A percentile compares a stretch with the other conserved stretches of the same genome.
Conservation (phyloP, 1,284 basidiomycete species). For the Exobasidium rhododendri region DNA sequence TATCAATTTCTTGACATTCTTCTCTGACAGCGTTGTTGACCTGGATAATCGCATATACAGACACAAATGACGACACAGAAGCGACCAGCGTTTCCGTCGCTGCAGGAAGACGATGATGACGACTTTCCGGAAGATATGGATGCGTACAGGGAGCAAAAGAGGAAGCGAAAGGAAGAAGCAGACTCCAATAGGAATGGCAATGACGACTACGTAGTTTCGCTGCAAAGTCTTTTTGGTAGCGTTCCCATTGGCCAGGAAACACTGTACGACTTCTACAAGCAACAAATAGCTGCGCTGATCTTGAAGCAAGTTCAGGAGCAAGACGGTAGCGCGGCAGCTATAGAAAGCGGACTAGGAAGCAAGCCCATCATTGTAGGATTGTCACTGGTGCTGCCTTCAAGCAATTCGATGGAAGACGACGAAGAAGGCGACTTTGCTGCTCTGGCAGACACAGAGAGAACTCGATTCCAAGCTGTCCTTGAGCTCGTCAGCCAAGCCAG, state of each 20-base stretch:
- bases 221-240: conserved; percentile 64
- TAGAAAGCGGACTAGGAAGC: conserved; percentile 55
- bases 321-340: conserved; percentile 5
- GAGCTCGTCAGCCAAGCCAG: conserved; percentile 61
- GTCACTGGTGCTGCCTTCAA: conserved; percentile 12
- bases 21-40: neutral
- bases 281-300: conserved; percentile 78
- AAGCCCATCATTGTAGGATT: conserved; percentile 30
- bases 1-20: neutral
- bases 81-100: neutral
- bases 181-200: conserved; percentile 46
- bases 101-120: conserved; percentile 3
- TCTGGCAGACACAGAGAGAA: conserved; percentile 63
- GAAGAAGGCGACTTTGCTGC: conserved; percentile 48
- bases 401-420: conserved; percentile 26
- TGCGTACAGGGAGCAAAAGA: neutral
- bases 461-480: conserved; percentile 68
- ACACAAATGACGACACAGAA: conserved; percentile 10
- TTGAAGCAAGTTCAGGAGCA: conserved; percentile 60
- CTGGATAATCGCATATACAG: conserved; percentile 15
- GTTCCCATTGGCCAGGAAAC: conserved; percentile 64
- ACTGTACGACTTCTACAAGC: conserved; percentile 74
- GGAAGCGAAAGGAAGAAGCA: no score
- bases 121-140: conserved; percentile 2
- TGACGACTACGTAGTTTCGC: neutral